These are phyloP conservation scores for Yamadazyma tumulicola DNA, from an alignment of 805 yeast genomes.

Conservation along the genomic window DNA sequence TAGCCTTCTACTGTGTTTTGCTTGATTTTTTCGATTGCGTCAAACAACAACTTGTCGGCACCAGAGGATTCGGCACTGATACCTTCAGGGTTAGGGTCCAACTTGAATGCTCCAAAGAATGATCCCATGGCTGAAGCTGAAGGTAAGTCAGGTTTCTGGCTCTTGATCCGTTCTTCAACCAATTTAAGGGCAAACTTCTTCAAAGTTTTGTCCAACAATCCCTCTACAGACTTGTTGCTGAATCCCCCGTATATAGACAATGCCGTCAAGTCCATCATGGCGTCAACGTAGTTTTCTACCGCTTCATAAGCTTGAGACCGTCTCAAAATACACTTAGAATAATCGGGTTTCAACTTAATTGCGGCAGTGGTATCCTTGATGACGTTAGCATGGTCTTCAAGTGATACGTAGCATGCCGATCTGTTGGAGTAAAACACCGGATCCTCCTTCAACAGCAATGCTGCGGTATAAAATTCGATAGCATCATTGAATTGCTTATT, in stretches of 20 bases:
- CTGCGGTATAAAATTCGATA: slow-evolving; percentile 72
- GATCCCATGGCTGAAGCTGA: slow-evolving; percentile 81
- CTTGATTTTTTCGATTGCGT: slow-evolving; percentile 58
- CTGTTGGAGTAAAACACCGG: slow-evolving; percentile 92
- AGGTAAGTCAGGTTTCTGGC: slow-evolving; percentile 58
- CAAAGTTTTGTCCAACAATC: slow-evolving; percentile 82
- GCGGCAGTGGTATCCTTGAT: slow-evolving; percentile 87
- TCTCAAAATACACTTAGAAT: slow-evolving; percentile 86
- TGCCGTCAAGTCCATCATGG: slow-evolving; percentile 89
- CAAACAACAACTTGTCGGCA: slow-evolving; percentile 61
- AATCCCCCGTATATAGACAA: slow-evolving; percentile 83
- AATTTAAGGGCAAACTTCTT: slow-evolving; percentile 73
- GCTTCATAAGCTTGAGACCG: slow-evolving; percentile 91
- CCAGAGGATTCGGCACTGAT: slow-evolving; percentile 50
- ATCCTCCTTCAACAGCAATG: slow-evolving; percentile 71
- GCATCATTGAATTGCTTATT: slow-evolving; percentile 70
- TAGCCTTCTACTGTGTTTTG: slow-evolving; percentile 55
- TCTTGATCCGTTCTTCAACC: slow-evolving; percentile 56
- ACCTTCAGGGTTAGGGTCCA: slow-evolving; percentile 49
- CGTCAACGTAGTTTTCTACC: slow-evolving; percentile 72
- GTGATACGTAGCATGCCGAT: slow-evolving; percentile 90
- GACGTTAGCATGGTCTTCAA: slow-evolving; percentile 77
- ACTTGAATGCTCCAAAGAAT: slow-evolving; percentile 81
- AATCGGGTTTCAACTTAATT: slow-evolving; percentile 80
- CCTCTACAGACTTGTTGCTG: slow-evolving; percentile 72